phyloP scores from a whole-genome alignment of 768 basidiomycete species.

The Termitomyces sp. region DNA sequence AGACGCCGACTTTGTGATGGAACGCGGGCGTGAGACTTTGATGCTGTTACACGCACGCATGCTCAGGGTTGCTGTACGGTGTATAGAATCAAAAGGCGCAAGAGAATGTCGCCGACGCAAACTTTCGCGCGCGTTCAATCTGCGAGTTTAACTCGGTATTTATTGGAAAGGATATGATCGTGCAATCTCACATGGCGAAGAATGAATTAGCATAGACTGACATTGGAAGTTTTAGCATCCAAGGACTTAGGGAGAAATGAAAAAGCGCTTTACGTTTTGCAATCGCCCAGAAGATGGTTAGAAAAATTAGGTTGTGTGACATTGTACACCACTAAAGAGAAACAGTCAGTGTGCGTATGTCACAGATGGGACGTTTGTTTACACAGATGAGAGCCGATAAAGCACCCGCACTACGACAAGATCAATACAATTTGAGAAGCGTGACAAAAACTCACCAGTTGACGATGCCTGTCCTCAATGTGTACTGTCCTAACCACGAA shows the following conservation, averaged over 20 bases:
- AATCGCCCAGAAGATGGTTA: constrained; percentile 7
- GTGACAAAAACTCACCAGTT: background rate
- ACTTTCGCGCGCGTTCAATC: constrained; percentile 7
- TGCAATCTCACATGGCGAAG: constrained; percentile 3
- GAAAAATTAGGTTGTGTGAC: constrained; percentile 9
- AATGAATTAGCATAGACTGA: constrained; percentile 12
- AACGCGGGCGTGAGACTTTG: background rate
- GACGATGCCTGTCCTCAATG: constrained; percentile 7
- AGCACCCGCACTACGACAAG: constrained; percentile 3
- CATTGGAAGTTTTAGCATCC: background rate
- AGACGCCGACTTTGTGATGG: background rate
- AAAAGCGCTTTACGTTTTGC: background rate
- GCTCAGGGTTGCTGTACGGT: background rate
- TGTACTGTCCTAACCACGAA: background rate
- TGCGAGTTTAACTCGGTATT: background rate
- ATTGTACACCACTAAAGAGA: constrained; percentile 2
- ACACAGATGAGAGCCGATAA: constrained; percentile 9
- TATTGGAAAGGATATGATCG: background rate
- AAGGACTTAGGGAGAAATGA: too few species aligned
- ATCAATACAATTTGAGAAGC: background rate
- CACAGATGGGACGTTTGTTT: background rate
- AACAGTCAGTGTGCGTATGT: background rate
- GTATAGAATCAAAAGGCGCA: background rate
- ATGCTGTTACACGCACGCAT: background rate
- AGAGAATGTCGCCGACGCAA: constrained; percentile 5